A percentile compares a stretch with the other conserved stretches of the same genome.
Conservation (phyloP, 352 stramenopile species). For the Achlya hypogyna region DNA sequence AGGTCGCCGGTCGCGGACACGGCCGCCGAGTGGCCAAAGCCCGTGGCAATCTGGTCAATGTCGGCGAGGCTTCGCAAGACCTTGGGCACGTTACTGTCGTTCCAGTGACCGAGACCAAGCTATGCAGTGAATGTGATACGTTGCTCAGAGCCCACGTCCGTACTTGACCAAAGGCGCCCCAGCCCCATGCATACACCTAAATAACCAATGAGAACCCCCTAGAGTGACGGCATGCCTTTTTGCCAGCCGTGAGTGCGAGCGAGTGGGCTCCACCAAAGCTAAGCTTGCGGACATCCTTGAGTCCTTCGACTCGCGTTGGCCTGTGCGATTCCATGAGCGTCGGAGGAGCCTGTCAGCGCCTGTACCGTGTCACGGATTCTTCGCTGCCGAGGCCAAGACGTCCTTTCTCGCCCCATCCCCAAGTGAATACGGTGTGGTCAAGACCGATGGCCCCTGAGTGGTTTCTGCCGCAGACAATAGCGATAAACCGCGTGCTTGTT, state of each 20-base stretch:
- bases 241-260: background rate
- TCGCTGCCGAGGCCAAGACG: constrained; percentile 6
- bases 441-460: background rate
- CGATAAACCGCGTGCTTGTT: background rate
- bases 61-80: background rate
- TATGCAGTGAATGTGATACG: background rate
- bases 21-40: constrained; percentile 5
- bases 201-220: background rate
- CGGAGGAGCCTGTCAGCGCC: background rate
- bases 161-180: constrained; percentile 13
- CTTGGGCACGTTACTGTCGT: constrained; percentile 4
- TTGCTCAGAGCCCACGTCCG: background rate
- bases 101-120: background rate
- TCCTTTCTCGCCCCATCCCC: constrained; percentile 14
- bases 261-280: constrained; percentile 8
- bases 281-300: background rate
- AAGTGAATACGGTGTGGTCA: constrained; percentile 3
- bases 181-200: constrained; percentile 17
- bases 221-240: too few species aligned
- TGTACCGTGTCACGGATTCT: background rate
- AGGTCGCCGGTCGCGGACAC: background rate
- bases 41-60: background rate
- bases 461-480: constrained; percentile 7
- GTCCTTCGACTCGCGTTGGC: background rate
- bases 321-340: background rate